A percentile compares a stretch with the other conserved stretches of the same genome.
These are phyloP conservation scores for Plasmodium vivax DNA, from an alignment of 169 alveolate species.

Conservation along the genomic window DNA sequence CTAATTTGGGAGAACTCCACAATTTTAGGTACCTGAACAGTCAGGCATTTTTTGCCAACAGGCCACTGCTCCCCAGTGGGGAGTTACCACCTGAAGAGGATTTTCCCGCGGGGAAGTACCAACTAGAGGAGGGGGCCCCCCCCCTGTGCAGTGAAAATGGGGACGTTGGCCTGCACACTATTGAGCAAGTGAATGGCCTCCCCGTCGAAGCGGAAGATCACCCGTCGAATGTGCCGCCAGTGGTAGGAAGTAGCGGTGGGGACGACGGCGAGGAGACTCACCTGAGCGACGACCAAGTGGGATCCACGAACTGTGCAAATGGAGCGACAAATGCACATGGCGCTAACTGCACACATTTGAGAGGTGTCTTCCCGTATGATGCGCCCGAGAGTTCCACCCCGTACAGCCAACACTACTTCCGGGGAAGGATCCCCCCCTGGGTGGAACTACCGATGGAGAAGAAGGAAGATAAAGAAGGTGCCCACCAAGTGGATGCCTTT, in stretches of 20 bases:
- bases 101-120: neutral
- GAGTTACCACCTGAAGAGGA: neutral
- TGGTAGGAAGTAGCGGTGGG: neutral
- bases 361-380: neutral
- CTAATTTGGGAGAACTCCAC: neutral
- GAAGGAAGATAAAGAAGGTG: neutral
- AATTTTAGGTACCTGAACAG: neutral
- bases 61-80: constrained; percentile 5
- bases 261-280: neutral
- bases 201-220: neutral
- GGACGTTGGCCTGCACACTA: neutral
- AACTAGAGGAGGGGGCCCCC: neutral
- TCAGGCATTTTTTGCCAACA: neutral
- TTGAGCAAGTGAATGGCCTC: neutral
- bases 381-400: neutral
- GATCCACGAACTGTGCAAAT: neutral
- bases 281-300: neutral
- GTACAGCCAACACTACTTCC: neutral
- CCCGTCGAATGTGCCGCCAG: neutral
- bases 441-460: neutral
- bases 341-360: neutral
- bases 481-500: neutral
- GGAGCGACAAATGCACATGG: too few species aligned
- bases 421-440: neutral
- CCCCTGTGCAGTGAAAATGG: neutral